Evolutionary conservation across 225 moss, liverwort and hornwort species (phyloP), one percentile per base, ranked within the genome.

Genomic region (Bryum argenteum): DNA sequence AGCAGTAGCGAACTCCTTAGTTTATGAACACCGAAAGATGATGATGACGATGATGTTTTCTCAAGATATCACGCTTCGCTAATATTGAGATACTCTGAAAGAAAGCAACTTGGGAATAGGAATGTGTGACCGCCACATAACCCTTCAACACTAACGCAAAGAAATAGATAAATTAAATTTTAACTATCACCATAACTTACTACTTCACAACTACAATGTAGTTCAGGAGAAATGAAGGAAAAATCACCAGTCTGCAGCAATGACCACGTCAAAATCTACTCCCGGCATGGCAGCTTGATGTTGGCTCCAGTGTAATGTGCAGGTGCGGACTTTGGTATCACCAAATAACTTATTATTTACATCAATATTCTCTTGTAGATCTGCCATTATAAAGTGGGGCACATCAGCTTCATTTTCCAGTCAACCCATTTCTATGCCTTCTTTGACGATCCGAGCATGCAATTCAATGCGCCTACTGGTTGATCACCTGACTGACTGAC

Each of bases 241-340:
- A 8, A 9, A 41, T 58, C 77, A 90, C 90, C 90, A 95, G 75
- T 95, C 95, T 37, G 95, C 95, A 71, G 92, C 95, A 65, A 95
- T 89, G 55, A 95, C 77, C 16, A 95, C 62, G 61, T 95, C 95
- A 58, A 88, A 92, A 33, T 77, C 83, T 45, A 73, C 76, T 41
- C 84, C 87, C 58, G 77, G 71, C 54, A 89, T 77, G 33, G 90
- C 86, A 51, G 73, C 76, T 66, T 82, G 79, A 48, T 89, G 85
- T 37, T 83, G 82, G 57, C 81, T 92, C 95, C 92, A 95, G 71
- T 89, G 88, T 74, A 95, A 74, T 64, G 80, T 12, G 51, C 81
- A 88, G n/a, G 80, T 50, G 68, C 77, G 78, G 63, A 95, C 90
- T 76, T 70, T 17, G 15, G 90, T 95, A 45, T 75, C 58, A 40